phyloP scores from a whole-genome alignment of 345 rosid species.

The Lenwebbia sp. region DNA sequence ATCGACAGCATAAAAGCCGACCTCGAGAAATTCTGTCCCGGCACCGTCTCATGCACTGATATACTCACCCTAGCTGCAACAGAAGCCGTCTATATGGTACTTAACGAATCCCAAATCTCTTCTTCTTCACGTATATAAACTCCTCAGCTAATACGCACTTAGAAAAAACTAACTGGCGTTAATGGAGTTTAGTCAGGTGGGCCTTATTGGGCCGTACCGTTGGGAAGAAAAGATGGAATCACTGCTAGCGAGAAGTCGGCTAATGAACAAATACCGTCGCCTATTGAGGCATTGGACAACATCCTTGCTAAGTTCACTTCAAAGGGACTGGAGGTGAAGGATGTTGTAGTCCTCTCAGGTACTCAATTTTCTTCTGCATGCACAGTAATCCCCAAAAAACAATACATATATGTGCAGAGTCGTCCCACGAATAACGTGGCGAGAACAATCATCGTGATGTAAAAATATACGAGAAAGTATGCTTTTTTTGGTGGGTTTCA shows the following conservation, averaged over 20 bases:
- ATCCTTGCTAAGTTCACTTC: constrained; percentile 63
- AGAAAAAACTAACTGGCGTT: background rate
- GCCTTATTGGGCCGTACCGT: constrained; percentile 48
- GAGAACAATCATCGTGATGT: no score
- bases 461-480: no score
- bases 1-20: constrained; percentile 61
- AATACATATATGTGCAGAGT: no score
- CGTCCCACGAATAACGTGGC: no score
- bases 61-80: constrained; percentile 75
- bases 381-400: background rate
- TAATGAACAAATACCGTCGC: constrained; percentile 59
- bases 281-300: constrained; percentile 51
- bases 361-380: background rate
- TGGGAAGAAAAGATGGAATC: constrained; percentile 60
- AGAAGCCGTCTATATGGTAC: constrained; percentile 58
- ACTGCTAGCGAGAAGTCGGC: constrained; percentile 65
- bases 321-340: constrained; percentile 78
- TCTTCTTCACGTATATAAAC: background rate
- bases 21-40: constrained; percentile 57
- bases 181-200: constrained; percentile 54
- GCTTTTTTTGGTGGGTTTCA: background rate
- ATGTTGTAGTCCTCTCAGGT: constrained; percentile 92
- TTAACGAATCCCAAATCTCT: background rate
- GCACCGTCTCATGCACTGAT: constrained; percentile 67
- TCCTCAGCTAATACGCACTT: background rate